phyloP scores from a whole-genome alignment of 495 filamentous ascomycete species.

The Aspergillus avenaceus region DNA sequence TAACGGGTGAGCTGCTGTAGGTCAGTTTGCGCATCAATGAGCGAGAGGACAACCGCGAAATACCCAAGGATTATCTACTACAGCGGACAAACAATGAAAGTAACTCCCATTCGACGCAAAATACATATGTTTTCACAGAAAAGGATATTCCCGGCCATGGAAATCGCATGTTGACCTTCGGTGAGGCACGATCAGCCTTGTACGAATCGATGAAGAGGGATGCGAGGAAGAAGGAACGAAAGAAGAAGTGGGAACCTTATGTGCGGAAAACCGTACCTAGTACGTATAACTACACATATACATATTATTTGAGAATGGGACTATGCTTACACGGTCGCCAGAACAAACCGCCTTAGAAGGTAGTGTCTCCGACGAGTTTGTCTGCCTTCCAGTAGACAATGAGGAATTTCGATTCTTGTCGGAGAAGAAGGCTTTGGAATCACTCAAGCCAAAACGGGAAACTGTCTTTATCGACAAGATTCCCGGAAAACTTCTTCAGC shows the following conservation, averaged over 20 bases:
- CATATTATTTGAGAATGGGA: neutral
- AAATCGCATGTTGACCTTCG: conserved; percentile 41
- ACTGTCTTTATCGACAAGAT: conserved; percentile 39
- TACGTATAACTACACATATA: conserved; percentile 29
- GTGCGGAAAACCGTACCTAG: conserved; percentile 79
- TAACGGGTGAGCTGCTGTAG: conserved; percentile 13
- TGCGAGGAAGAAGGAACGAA: conserved; percentile 45
- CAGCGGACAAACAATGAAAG: conserved; percentile 47
- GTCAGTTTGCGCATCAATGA: conserved; percentile 52
- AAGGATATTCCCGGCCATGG: conserved; percentile 82
- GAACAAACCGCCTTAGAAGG: conserved; percentile 79
- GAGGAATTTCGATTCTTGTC: conserved; percentile 64
- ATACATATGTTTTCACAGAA: conserved; percentile 87
- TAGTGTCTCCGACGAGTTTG: conserved; percentile 69
- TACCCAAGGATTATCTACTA: conserved; percentile 82
- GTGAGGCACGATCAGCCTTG: conserved; percentile 41
- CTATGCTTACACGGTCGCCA: conserved; percentile 32
- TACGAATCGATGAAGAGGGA: conserved; percentile 47
- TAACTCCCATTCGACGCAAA: conserved; percentile 50
- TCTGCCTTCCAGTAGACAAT: conserved; percentile 71
- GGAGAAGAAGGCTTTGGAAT: conserved; percentile 53
- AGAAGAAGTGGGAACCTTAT: conserved; percentile 63
- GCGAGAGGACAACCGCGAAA: conserved; percentile 53
- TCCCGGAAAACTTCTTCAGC: conserved; percentile 34
- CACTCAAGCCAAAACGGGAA: conserved; percentile 58